A percentile compares a stretch with the other conserved stretches of the same genome.
phyloP scores from a whole-genome alignment of 2,329 filamentous ascomycete genomes.

The Rutstroemia sp. region DNA sequence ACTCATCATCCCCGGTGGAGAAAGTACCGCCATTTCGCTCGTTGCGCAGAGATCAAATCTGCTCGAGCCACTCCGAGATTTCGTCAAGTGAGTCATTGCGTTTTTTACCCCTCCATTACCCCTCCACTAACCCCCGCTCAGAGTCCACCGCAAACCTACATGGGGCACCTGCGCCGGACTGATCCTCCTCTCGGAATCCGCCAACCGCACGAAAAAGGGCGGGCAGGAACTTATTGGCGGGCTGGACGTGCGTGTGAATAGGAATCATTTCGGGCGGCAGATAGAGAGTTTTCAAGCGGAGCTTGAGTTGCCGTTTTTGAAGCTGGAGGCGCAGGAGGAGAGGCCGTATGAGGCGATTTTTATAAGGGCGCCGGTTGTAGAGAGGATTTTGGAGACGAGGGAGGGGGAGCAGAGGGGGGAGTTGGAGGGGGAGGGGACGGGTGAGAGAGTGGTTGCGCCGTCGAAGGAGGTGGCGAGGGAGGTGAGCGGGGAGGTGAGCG shows the following conservation, averaged over 20 bases:
- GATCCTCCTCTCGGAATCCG: constrained; percentile 81
- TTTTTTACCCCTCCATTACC: background rate
- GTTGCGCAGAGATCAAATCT: constrained; percentile 76
- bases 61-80: constrained; percentile 76
- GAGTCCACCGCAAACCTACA: constrained; percentile 68
- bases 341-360: constrained; percentile 76
- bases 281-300: constrained; percentile 81
- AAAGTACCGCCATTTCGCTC: constrained; percentile 88
- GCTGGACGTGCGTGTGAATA: constrained; percentile 79
- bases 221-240: constrained; percentile 93
- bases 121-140: constrained; percentile 30
- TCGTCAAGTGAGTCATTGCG: constrained; percentile 68
- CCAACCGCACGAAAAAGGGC: constrained; percentile 80
- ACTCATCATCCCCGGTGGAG: constrained; percentile 85
- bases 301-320: constrained; percentile 65
- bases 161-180: constrained; percentile 97
- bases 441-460: constrained; percentile 31
- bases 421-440: constrained; percentile 36
- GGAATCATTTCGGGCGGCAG: constrained; percentile 93
- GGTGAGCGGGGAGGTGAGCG: constrained; percentile 17
- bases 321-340: constrained; percentile 21
- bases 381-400: constrained; percentile 57
- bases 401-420: constrained; percentile 29
- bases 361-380: constrained; percentile 89
- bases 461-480: constrained; percentile 18